A percentile compares a stretch with the other conserved stretches of the same genome.
These are phyloP conservation scores for Trichoderma sp. DNA, from an alignment of 2,329 filamentous ascomycete species.

Conservation along the genomic window DNA sequence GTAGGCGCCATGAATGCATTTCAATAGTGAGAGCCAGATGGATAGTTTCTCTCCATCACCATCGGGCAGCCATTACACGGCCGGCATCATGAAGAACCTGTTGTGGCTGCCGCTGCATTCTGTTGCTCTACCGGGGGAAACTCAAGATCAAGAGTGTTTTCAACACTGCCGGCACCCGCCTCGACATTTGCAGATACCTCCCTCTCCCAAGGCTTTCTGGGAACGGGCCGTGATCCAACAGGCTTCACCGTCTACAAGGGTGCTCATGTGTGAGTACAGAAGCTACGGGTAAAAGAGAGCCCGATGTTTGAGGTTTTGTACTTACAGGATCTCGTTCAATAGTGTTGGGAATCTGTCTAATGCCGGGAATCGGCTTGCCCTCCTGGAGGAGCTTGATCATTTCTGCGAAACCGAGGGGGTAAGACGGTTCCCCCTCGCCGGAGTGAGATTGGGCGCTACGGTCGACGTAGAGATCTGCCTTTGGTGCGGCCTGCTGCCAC, in stretches of 20 bases:
- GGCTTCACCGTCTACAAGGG: constrained; percentile 46
- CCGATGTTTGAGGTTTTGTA: neutral
- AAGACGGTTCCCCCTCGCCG: constrained; percentile 55
- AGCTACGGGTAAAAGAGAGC: neutral
- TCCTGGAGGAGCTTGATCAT: constrained; percentile 82
- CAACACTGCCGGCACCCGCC: constrained; percentile 24
- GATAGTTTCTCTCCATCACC: neutral
- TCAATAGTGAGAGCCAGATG: neutral
- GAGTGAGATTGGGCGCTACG: constrained; percentile 30
- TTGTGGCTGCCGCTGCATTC: neutral
- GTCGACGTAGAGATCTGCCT: constrained; percentile 46
- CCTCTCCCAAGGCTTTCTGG: constrained; percentile 77
- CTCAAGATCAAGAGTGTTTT: constrained; percentile 34
- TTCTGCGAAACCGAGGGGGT: constrained; percentile 79
- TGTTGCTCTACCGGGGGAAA: constrained; percentile 33
- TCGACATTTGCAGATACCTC: constrained; percentile 33
- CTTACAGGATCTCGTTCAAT: constrained; percentile 69
- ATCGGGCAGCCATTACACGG: neutral
- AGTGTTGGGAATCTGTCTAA: constrained; percentile 80
- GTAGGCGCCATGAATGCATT: neutral
- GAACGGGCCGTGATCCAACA: constrained; percentile 46
- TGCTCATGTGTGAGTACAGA: neutral
- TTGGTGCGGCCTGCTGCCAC: constrained; percentile 53
- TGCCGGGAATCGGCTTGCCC: constrained; percentile 80
- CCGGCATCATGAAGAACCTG: constrained; percentile 2